phyloP scores from a whole-genome alignment of 257 asterid genomes.

The Phtheirospermum japonicum region DNA sequence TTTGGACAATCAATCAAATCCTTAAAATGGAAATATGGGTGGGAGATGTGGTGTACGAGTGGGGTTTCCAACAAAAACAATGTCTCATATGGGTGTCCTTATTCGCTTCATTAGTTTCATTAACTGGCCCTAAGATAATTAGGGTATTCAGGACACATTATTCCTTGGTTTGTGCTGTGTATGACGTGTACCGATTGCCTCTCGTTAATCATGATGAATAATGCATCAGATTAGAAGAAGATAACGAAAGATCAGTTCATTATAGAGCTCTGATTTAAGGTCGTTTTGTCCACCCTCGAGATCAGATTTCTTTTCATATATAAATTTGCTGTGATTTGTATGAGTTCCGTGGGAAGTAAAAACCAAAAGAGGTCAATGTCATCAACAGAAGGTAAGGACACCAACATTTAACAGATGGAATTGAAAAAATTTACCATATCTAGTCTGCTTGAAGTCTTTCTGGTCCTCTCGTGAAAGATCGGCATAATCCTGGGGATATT shows the following conservation, averaged over 20 bases:
- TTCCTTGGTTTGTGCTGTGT: slow-evolving; percentile 14
- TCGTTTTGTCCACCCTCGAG: background rate
- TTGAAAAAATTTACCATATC: slow-evolving; percentile 65
- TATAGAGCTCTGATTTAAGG: slow-evolving; percentile 2
- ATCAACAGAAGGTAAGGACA: slow-evolving; percentile 8
- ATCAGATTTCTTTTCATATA: background rate
- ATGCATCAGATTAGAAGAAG: background rate
- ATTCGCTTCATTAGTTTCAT: slow-evolving; percentile 21
- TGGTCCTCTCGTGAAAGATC: slow-evolving; percentile 92
- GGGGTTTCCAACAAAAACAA: background rate
- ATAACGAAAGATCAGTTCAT: background rate
- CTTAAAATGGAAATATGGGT: background rate
- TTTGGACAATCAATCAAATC: background rate
- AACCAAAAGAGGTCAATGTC: slow-evolving; percentile 1
- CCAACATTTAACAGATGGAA: slow-evolving; percentile 23
- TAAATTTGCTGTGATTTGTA: background rate
- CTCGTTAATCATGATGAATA: slow-evolving; percentile 4
- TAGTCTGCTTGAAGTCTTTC: slow-evolving; percentile 89
- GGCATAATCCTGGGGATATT: slow-evolving; percentile 80
- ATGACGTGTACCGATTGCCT: background rate
- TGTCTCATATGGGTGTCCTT: slow-evolving; percentile 6
- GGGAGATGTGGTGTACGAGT: background rate
- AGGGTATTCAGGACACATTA: background rate
- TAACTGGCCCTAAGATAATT: background rate
- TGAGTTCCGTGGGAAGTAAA: background rate